These are phyloP conservation scores for Leptographium procerum DNA, from an alignment of 2,329 filamentous ascomycete genomes.

Conservation along the genomic window DNA sequence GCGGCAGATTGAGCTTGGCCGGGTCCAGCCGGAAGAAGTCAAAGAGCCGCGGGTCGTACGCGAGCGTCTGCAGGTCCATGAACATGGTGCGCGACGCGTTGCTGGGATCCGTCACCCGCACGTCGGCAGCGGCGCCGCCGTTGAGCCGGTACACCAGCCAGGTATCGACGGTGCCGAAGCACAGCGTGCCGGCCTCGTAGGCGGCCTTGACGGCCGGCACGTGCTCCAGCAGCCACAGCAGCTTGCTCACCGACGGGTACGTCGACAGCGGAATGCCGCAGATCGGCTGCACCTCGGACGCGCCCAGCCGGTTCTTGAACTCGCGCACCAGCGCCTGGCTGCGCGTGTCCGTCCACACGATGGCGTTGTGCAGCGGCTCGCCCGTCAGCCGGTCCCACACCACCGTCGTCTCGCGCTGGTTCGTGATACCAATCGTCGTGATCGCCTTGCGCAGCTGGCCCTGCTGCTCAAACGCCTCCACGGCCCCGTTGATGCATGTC, in stretches of 20 bases:
- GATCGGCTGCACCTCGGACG: slow-evolving; percentile 55
- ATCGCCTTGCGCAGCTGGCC: slow-evolving; percentile 60
- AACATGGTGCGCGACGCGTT: slow-evolving; percentile 92
- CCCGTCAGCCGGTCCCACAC: slow-evolving; percentile 77
- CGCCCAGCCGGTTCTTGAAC: slow-evolving; percentile 55
- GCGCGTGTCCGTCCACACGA: slow-evolving; percentile 84
- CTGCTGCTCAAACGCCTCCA: slow-evolving; percentile 55
- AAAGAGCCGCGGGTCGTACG: slow-evolving; percentile 69
- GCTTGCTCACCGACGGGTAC: slow-evolving; percentile 76
- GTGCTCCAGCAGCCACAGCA: slow-evolving; percentile 75
- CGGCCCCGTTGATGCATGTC: slow-evolving; percentile 67
- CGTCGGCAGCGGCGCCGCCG: slow-evolving; percentile 50
- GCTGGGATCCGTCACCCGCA: slow-evolving; percentile 74
- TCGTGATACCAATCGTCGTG: slow-evolving; percentile 73
- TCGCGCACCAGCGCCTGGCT: slow-evolving; percentile 65
- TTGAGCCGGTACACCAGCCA: slow-evolving; percentile 83
- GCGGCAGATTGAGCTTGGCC: slow-evolving; percentile 61
- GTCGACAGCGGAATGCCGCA: slow-evolving; percentile 79
- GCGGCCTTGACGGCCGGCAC: slow-evolving; percentile 56
- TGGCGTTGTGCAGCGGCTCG: slow-evolving; percentile 70
- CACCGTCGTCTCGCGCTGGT: slow-evolving; percentile 80
- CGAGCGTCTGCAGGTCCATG: slow-evolving; percentile 70
- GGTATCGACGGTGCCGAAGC: slow-evolving; percentile 79
- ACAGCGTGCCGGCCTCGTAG: slow-evolving; percentile 65
- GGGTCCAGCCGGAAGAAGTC: slow-evolving; percentile 64